These are phyloP conservation scores for Xylaria digitata DNA, from an alignment of 2,329 filamentous ascomycete genomes.

Conservation along the genomic window DNA sequence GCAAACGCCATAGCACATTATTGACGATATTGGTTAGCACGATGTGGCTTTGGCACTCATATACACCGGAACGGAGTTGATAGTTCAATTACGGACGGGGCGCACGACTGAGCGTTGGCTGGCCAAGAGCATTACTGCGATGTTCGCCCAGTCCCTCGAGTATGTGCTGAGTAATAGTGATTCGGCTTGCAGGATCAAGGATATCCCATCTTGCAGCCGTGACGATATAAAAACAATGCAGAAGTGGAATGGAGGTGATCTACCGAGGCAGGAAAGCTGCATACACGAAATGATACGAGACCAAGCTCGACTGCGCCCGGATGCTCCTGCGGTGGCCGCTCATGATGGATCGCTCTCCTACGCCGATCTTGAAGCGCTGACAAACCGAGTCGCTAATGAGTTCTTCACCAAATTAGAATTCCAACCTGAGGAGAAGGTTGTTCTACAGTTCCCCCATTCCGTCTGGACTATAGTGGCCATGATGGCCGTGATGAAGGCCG, in stretches of 20 bases:
- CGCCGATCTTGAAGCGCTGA: conserved; percentile 1
- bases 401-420: conserved; percentile 15
- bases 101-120: conserved; percentile 2
- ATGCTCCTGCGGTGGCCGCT: conserved; percentile 8
- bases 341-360: conserved; percentile 17
- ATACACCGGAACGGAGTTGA: conserved; percentile 5
- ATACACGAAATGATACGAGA: conserved; percentile 21
- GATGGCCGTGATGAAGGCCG: conserved; percentile 26
- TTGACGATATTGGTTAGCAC: conserved; percentile 2
- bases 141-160: conserved; percentile 16
- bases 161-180: conserved; percentile 7
- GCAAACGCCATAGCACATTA: neutral
- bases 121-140: conserved; percentile 9
- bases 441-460: conserved; percentile 19
- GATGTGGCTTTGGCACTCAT: conserved; percentile 9
- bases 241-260: conserved; percentile 17
- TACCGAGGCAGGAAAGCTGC: conserved; percentile 17
- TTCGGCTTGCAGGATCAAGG: conserved; percentile 4
- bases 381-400: neutral
- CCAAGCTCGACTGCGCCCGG: conserved; percentile 2
- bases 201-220: conserved; percentile 14
- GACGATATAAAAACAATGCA: conserved; percentile 15
- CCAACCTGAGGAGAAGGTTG: conserved; percentile 16
- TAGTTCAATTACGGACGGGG: conserved; percentile 3
- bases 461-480: conserved; percentile 22